Percentiles rank a stretch among this genome's conserved stretches.
phyloP scores from a whole-genome alignment of 305 asterid genomes.

The Fraxinus baroniana region DNA sequence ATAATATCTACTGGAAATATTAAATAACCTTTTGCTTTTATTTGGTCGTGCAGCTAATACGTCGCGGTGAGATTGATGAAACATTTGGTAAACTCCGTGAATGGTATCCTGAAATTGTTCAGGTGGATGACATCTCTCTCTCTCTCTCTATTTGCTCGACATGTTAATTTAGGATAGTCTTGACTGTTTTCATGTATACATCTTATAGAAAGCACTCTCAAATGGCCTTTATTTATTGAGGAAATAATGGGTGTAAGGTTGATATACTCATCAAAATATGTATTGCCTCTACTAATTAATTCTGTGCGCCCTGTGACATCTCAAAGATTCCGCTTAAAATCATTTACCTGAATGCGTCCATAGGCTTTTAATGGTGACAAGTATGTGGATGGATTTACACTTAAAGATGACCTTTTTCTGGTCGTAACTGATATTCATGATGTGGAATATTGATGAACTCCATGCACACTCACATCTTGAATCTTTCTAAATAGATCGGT shows the following conservation, averaged over 20 bases:
- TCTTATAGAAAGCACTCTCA: background rate
- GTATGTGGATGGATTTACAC: background rate
- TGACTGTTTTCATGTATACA: background rate
- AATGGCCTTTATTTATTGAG: background rate
- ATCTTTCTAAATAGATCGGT: background rate
- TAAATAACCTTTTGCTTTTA: slow-evolving; percentile 12
- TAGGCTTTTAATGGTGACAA: background rate
- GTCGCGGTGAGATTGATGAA: slow-evolving; percentile 72
- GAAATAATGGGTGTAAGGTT: background rate
- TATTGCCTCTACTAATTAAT: slow-evolving; percentile 7
- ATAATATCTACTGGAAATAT: background rate
- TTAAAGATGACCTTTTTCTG: background rate
- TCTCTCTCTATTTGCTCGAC: background rate
- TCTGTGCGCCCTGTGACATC: background rate
- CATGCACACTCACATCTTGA: background rate
- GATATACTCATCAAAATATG: background rate
- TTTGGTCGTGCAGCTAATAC: slow-evolving; percentile 59
- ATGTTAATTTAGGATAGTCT: background rate
- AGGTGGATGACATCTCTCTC: slow-evolving; percentile 45
- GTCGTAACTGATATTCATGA: slow-evolving; percentile 3
- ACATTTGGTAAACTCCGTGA: slow-evolving; percentile 53
- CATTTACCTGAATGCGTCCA: background rate
- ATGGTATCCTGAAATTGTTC: slow-evolving; percentile 75
- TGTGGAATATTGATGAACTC: background rate
- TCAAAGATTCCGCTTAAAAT: background rate